phyloP scores from a whole-genome alignment of 2,329 filamentous ascomycete genomes.

The Xylariaceae sp. region DNA sequence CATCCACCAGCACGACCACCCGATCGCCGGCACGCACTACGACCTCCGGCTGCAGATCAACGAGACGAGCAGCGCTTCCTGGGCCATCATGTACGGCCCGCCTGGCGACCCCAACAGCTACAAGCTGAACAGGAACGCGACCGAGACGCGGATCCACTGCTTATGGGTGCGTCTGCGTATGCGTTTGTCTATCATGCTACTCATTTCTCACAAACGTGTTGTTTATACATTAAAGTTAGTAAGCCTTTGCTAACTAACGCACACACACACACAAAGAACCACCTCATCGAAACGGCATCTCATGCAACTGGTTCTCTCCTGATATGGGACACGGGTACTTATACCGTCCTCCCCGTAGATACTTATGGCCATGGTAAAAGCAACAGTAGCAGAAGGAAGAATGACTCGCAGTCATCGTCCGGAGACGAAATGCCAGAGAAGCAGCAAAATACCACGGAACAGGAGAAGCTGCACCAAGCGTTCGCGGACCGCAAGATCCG shows the following conservation, averaged over 20 bases:
- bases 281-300: conserved; percentile 55
- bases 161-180: conserved; percentile 43
- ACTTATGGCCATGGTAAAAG: too few species aligned
- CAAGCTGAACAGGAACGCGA: conserved; percentile 53
- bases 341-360: conserved; percentile 50
- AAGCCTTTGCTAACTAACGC: neutral
- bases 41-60: conserved; percentile 68
- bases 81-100: conserved; percentile 58
- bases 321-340: conserved; percentile 59
- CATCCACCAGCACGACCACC: conserved; percentile 69
- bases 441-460: conserved; percentile 32
- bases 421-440: conserved; percentile 26
- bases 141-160: conserved; percentile 57
- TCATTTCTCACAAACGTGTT: neutral
- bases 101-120: conserved; percentile 53
- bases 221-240: neutral
- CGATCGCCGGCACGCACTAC: conserved; percentile 62
- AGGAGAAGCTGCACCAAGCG: conserved; percentile 44
- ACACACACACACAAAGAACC: conserved; percentile 40
- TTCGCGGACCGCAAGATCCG: conserved; percentile 53
- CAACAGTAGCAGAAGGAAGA: too few species aligned
- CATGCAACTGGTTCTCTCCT: conserved; percentile 50
- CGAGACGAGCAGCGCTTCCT: conserved; percentile 58
- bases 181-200: neutral
- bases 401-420: conserved; percentile 33